These are phyloP conservation scores for Komagataella phaffii DNA, from an alignment of 805 yeast species.

Conservation along the genomic window DNA sequence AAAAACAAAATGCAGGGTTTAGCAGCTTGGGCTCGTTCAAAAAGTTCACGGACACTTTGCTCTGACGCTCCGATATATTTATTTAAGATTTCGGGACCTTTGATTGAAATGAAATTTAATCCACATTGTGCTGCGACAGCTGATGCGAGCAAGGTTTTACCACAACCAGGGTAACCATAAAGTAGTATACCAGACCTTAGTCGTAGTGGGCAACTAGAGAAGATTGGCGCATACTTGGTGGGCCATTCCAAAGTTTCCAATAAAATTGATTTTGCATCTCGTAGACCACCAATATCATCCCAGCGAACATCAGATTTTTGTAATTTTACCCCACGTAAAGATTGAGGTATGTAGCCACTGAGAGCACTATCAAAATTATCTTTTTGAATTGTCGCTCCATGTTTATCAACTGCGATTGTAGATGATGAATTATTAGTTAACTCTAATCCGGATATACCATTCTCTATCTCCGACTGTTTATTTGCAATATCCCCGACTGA, in stretches of 20 bases:
- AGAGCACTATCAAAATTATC: constrained; percentile 40
- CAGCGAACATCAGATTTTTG: constrained; percentile 68
- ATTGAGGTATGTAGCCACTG: constrained; percentile 65
- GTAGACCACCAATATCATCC: constrained; percentile 84
- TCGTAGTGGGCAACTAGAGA: constrained; percentile 74
- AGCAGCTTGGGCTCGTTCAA: constrained; percentile 90
- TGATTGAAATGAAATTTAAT: constrained; percentile 79
- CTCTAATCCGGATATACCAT: neutral
- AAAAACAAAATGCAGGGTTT: constrained; percentile 88
- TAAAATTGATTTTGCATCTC: constrained; percentile 59
- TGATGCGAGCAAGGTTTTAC: constrained; percentile 84
- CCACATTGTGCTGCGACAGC: constrained; percentile 94
- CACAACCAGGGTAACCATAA: constrained; percentile 97
- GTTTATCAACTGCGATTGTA: neutral
- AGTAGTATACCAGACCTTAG: constrained; percentile 80
- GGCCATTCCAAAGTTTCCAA: constrained; percentile 96
- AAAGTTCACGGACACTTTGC: constrained; percentile 84
- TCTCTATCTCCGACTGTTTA: neutral
- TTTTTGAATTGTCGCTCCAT: constrained; percentile 5
- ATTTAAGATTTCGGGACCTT: constrained; percentile 91
- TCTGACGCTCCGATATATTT: constrained; percentile 97
- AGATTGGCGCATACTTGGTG: constrained; percentile 90
- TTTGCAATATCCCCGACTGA: neutral
- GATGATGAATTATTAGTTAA: neutral
- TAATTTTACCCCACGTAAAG: constrained; percentile 74